A percentile compares a stretch with the other conserved stretches of the same genome.
These are phyloP conservation scores for Stellera chamaejasme DNA, from an alignment of 345 rosid species.

Conservation along the genomic window DNA sequence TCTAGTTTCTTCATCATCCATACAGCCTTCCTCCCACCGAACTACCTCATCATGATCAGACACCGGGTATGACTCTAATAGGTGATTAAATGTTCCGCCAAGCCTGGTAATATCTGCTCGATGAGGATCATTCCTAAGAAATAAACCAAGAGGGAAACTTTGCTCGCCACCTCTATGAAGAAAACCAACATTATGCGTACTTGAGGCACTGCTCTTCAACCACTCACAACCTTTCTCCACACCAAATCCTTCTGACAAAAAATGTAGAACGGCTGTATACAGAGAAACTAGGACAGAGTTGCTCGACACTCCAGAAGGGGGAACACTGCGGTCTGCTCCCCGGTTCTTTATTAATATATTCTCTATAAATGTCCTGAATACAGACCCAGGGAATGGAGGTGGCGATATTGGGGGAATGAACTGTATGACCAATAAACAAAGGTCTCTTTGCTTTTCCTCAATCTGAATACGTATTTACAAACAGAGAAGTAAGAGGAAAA, in stretches of 20 bases:
- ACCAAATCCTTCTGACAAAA: constrained; percentile 84
- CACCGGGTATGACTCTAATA: constrained; percentile 63
- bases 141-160: constrained; percentile 71
- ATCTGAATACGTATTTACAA: constrained; percentile 48
- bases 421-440: constrained; percentile 86
- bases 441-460: constrained; percentile 91
- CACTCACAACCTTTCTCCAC: constrained; percentile 40
- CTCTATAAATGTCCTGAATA: constrained; percentile 78
- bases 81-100: constrained; percentile 85
- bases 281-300: constrained; percentile 86
- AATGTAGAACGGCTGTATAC: constrained; percentile 77
- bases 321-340: constrained; percentile 74
- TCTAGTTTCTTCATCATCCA: constrained; percentile 74
- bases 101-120: constrained; percentile 84
- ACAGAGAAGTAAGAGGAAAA: constrained; percentile 5
- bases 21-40: constrained; percentile 94
- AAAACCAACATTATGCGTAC: constrained; percentile 50
- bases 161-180: constrained; percentile 94
- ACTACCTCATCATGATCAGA: constrained; percentile 66
- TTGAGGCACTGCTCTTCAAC: constrained; percentile 44
- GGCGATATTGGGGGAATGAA: constrained; percentile 69
- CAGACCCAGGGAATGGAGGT: constrained; percentile 86
- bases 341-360: constrained; percentile 77
- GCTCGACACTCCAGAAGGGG: constrained; percentile 77
- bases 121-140: constrained; percentile 73